Evolutionary conservation across 1,284 basidiomycete species (phyloP).

Genomic region (Cryptococcus jaspeensis): DNA sequence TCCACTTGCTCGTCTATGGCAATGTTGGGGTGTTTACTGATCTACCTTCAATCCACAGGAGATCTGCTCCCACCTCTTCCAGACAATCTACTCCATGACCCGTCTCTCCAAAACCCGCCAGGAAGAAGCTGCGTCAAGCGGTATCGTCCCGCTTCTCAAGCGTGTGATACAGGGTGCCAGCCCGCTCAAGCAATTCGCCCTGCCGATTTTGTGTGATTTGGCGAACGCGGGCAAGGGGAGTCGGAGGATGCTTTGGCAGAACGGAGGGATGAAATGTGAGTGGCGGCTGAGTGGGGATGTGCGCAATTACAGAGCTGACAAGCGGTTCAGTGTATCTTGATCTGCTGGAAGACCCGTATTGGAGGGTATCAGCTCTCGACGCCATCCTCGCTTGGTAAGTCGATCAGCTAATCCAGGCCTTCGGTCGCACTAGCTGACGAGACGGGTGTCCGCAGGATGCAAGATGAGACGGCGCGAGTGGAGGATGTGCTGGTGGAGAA

Average conservation of each 20-base stretch:
- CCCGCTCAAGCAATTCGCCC: conserved; percentile 91
- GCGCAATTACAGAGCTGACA: conserved; percentile 19
- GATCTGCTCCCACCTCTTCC: conserved; percentile 77
- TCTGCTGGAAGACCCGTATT: conserved; percentile 87
- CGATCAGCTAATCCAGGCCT: not conserved
- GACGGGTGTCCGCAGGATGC: conserved; percentile 61
- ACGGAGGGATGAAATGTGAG: conserved; percentile 66
- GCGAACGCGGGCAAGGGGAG: conserved; percentile 90
- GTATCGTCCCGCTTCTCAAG: conserved; percentile 87
- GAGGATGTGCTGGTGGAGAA: conserved; percentile 80
- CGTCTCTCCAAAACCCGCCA: conserved; percentile 90
- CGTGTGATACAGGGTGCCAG: conserved; percentile 81
- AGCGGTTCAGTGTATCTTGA: conserved; percentile 68
- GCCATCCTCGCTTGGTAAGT: conserved; percentile 82
- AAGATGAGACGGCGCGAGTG: conserved; percentile 90
- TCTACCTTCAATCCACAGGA: conserved; percentile 59
- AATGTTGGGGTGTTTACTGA: not conserved
- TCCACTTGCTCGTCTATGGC: not conserved
- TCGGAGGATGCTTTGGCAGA: conserved; percentile 81
- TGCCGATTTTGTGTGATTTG: conserved; percentile 93
- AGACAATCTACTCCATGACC: conserved; percentile 91
- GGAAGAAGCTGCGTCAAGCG: conserved; percentile 94
- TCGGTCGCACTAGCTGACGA: not conserved
- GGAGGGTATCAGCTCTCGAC: conserved; percentile 91
- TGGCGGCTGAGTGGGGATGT: not conserved